Evolutionary conservation across 768 basidiomycete species (phyloP), one percentile per base, ranked within the genome.

Genomic region (Antrodiella citrinella): DNA sequence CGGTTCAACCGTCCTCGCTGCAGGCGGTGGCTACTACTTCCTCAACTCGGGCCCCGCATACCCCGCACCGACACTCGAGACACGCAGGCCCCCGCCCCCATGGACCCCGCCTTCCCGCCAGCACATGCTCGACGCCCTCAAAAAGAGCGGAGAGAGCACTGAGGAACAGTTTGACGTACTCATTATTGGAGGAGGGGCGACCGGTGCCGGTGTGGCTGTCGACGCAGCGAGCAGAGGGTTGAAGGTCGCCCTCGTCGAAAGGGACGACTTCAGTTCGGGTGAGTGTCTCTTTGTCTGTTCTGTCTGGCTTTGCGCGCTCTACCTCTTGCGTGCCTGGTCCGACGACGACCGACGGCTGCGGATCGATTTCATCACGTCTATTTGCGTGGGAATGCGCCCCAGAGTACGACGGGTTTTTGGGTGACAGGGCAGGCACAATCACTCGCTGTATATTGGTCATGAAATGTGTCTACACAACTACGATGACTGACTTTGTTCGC

Each of bases 121-220:
- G n/a, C 70, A 82, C 21, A 86, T 87, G 79, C 61, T 91, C 26
- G 68, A 73, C 13, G 62, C 72, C 1, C 74, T 91, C 15, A 76
- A 71, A 58, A 72, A 72, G 2, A 75, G 78, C 5, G 53, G 44
- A 2, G 42, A 56, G 55, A 52, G 45, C 0, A 49, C 55, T 2
- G 71, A 70, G 1, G 55, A 80, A 12, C 77, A 78, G 45, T 89
- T 89, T 54, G 91, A 94, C 66, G 59, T 93, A 23, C 68, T 94
- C 45, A 71, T 97, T 57, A 82, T 97, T 25, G 95, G 94, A 22
- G 94, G 95, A 35, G 95, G 95, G 18, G 95, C 95, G 3, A 97
- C 93, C 1, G 95, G 95, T 45, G 88, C 93, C 0, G 95, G 96
- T 39, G 86, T 93, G n/a, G 95, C 94, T 5, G 78, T 99, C 11